Evolutionary conservation across 768 basidiomycete species (phyloP).

Genomic region (Termitomyces sp.): DNA sequence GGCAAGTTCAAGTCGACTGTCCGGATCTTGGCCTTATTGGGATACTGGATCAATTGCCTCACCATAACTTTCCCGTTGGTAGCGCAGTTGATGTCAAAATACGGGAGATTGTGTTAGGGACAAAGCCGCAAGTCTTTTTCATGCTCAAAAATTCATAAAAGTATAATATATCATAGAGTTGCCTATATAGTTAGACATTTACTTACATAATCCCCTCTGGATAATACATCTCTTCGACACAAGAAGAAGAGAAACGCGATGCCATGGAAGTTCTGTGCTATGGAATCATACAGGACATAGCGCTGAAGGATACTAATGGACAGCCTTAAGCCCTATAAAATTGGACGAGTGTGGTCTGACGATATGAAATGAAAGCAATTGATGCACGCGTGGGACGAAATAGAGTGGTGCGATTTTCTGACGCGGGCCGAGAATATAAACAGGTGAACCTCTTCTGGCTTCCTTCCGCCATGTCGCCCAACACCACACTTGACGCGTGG

Average conservation of each 20-base stretch:
- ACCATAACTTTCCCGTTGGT: not conserved
- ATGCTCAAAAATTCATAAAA: not conserved
- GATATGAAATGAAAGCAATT: not conserved
- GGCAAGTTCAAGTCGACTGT: not conserved
- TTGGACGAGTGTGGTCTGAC: not conserved
- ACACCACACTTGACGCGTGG: conserved; percentile 39
- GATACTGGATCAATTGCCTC: not conserved
- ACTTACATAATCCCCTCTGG: not conserved
- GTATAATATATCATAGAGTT: not conserved
- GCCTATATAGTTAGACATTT: not conserved
- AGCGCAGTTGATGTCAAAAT: not conserved
- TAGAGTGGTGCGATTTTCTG: conserved; percentile 9
- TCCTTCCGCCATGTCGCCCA: conserved; percentile 32
- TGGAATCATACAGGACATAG: too few relatives aligned
- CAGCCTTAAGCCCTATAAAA: not conserved
- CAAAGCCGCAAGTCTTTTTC: not conserved
- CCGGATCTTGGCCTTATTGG: not conserved
- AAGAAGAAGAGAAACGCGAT: not conserved
- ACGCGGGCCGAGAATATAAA: conserved; percentile 3
- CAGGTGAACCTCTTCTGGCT: not conserved
- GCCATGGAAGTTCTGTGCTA: too few relatives aligned
- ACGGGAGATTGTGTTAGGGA: not conserved
- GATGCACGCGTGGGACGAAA: conserved; percentile 6
- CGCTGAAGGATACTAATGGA: too few relatives aligned
- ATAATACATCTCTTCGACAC: too few relatives aligned